Evolutionary conservation across 1,284 basidiomycete genomes (phyloP).

Genomic region (Cronartium quercuum): DNA sequence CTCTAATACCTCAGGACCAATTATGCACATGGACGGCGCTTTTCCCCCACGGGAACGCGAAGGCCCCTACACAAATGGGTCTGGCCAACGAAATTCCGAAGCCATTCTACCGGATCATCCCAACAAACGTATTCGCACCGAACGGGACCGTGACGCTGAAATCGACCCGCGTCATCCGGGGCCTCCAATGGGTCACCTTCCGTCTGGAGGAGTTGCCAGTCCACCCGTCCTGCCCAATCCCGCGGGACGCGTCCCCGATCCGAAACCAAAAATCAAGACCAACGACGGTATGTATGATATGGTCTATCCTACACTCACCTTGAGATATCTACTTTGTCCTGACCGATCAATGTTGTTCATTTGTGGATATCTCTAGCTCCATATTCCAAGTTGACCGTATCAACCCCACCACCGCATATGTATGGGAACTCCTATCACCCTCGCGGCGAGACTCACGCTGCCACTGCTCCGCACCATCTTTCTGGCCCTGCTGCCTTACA

Average conservation of each 20-base stretch:
- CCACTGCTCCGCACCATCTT: constrained; percentile 7
- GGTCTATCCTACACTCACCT: neutral
- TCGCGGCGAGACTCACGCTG: constrained; percentile 1
- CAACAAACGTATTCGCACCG: constrained; percentile 22
- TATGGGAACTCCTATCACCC: constrained; percentile 35
- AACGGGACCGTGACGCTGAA: constrained; percentile 16
- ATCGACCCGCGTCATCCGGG: constrained; percentile 8
- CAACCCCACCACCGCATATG: constrained; percentile 4
- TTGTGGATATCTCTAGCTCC: neutral
- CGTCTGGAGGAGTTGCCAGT: neutral
- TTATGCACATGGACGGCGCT: neutral
- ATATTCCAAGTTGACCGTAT: constrained; percentile 19
- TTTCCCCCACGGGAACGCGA: neutral
- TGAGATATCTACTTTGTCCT: neutral
- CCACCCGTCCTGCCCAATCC: constrained; percentile 29
- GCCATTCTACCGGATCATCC: constrained; percentile 9
- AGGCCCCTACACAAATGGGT: neutral
- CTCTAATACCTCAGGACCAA: neutral
- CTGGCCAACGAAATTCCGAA: neutral
- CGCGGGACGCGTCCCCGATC: constrained; percentile 9
- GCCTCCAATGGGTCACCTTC: neutral
- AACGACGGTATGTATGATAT: constrained; percentile 4
- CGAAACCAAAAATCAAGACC: constrained; percentile 28
- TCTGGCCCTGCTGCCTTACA: neutral
- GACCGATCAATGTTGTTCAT: neutral